Percentiles rank a stretch among this genome's conserved stretches.
Evolutionary conservation across 2,329 filamentous ascomycete genomes (phyloP).

Genomic region (Calonectria pauciramosa): DNA sequence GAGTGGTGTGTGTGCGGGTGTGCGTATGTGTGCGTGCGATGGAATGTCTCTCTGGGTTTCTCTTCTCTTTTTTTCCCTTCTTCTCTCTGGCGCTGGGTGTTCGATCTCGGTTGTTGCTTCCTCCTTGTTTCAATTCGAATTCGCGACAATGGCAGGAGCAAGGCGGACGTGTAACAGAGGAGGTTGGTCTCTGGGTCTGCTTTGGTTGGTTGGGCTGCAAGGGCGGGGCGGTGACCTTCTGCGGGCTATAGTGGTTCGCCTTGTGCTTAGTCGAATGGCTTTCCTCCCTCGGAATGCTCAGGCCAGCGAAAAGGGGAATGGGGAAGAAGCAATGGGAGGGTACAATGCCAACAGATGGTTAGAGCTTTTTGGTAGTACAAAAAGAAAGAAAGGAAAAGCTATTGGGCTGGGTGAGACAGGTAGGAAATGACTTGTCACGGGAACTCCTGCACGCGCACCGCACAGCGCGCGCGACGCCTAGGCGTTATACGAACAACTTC

Average conservation of each 20-base stretch:
- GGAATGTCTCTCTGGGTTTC: neutral
- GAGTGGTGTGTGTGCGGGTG: neutral
- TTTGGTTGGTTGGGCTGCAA: neutral
- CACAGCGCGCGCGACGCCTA: neutral
- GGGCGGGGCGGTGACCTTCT: neutral
- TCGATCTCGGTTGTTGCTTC: neutral
- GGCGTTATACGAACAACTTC: neutral
- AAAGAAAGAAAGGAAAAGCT: neutral
- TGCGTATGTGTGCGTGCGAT: neutral
- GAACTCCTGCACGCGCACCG: slow-evolving; percentile 1
- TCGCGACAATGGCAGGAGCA: neutral
- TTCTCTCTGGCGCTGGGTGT: neutral
- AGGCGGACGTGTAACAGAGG: neutral
- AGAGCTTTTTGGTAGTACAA: neutral
- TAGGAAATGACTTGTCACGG: slow-evolving; percentile 4
- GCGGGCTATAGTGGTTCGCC: neutral
- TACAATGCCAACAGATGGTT: neutral
- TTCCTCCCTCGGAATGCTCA: neutral
- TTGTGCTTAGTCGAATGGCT: neutral
- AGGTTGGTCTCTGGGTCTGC: neutral
- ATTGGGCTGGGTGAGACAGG: neutral
- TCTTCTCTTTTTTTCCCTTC: too few species aligned
- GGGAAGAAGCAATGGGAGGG: neutral
- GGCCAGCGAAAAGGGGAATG: neutral
- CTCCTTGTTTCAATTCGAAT: neutral